Percentiles rank a stretch among this genome's conserved stretches.
Evolutionary conservation across 352 stramenopile species (phyloP).

Genomic region (Phytopythium delawarense): DNA sequence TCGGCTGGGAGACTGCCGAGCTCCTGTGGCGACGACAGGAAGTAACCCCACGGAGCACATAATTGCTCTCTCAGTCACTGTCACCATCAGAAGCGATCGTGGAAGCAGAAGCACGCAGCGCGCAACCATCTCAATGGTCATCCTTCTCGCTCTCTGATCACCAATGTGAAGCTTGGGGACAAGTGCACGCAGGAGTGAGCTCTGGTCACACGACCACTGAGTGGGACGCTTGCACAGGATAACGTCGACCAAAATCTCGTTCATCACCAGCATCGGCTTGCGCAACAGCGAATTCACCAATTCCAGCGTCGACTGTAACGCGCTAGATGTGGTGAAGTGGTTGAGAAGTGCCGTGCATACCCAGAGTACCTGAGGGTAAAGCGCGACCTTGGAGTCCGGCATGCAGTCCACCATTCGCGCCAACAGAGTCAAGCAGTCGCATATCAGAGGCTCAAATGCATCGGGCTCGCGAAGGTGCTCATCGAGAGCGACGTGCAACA

Average conservation of each 20-base stretch:
- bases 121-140: slow-evolving; percentile 17
- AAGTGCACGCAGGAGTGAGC: slow-evolving; percentile 46
- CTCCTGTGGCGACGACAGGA: slow-evolving; percentile 18
- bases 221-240: slow-evolving; percentile 40
- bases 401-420: slow-evolving; percentile 38
- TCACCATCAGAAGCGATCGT: slow-evolving; percentile 26
- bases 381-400: slow-evolving; percentile 39
- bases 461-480: slow-evolving; percentile 22
- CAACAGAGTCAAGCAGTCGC: slow-evolving; percentile 42
- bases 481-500: slow-evolving; percentile 45
- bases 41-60: slow-evolving; percentile 39
- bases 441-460: slow-evolving; percentile 20
- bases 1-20: neutral
- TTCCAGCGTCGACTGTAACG: slow-evolving; percentile 28
- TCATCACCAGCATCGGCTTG: slow-evolving; percentile 44
- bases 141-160: slow-evolving; percentile 4
- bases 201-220: slow-evolving; percentile 36
- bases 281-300: slow-evolving; percentile 39
- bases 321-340: slow-evolving; percentile 24
- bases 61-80: slow-evolving; percentile 30
- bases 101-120: slow-evolving; percentile 25
- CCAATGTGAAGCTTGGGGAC: slow-evolving; percentile 27
- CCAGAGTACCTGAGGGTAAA: slow-evolving; percentile 81
- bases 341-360: slow-evolving; percentile 66
- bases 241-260: slow-evolving; percentile 36